Percentiles rank a stretch among this genome's conserved stretches.
These are phyloP conservation scores for Pascua guehoae DNA, from an alignment of 1,284 basidiomycete genomes.

Conservation along the genomic window DNA sequence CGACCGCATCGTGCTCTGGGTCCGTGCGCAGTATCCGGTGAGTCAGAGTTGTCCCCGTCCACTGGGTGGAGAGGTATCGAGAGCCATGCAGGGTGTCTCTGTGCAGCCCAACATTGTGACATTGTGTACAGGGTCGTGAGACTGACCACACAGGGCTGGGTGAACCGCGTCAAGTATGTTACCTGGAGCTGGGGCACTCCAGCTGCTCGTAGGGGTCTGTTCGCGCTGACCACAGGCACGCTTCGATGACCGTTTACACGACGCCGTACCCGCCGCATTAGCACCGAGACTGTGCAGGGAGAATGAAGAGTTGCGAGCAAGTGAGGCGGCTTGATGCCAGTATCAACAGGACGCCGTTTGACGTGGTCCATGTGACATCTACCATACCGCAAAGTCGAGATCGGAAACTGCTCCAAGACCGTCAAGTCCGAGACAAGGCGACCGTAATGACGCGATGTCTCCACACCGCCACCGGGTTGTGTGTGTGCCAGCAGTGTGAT, in stretches of 20 bases:
- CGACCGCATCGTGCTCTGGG: constrained; percentile 41
- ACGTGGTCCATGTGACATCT: too few relatives aligned
- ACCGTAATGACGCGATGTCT: neutral
- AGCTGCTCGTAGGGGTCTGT: neutral
- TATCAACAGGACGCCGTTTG: too few relatives aligned
- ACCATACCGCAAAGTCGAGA: too few relatives aligned
- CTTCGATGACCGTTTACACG: constrained; percentile 27
- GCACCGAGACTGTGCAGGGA: too few relatives aligned
- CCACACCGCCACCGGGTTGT: neutral
- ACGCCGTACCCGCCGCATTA: constrained; percentile 7
- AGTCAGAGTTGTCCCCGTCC: constrained; percentile 12
- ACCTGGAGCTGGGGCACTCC: neutral
- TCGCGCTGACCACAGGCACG: constrained; percentile 17
- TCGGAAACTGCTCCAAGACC: too few relatives aligned
- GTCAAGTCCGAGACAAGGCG: neutral
- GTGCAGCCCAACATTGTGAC: too few relatives aligned
- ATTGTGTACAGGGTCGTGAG: too few relatives aligned
- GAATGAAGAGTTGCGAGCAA: too few relatives aligned
- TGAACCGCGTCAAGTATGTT: constrained; percentile 29
- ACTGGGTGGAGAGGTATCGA: too few relatives aligned
- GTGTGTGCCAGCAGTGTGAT: too few relatives aligned
- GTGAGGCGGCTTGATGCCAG: too few relatives aligned
- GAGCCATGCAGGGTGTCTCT: neutral
- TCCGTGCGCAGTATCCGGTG: constrained; percentile 37
- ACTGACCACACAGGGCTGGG: constrained; percentile 29